Conservation (phyloP, 108 stramenopile genomes). For the Skeletonema tropicum region DNA sequence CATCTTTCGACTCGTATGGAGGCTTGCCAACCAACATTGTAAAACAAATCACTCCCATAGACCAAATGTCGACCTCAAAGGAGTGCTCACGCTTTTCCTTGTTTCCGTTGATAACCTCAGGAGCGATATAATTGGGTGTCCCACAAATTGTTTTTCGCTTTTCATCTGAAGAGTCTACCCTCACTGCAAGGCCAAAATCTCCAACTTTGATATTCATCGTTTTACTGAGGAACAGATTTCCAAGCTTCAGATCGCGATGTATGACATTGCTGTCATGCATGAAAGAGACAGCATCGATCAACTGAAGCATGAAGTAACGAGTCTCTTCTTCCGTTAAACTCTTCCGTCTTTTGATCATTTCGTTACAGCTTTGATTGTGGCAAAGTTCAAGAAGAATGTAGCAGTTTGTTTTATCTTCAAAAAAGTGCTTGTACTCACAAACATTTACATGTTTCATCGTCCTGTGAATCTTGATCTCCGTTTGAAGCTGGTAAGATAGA, state of each 20-base stretch:
- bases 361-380: constrained; percentile 95
- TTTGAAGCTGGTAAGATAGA: constrained; percentile 81
- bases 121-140: constrained; percentile 99
- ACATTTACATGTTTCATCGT: constrained; percentile 90
- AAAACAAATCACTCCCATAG: constrained; percentile 96
- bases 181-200: constrained; percentile 97
- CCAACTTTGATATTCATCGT: constrained; percentile 86
- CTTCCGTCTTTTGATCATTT: constrained; percentile 93
- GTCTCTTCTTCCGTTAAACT: constrained; percentile 90
- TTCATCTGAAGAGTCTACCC: constrained; percentile 83
- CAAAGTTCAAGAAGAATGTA: constrained; percentile 99
- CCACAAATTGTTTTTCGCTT: constrained; percentile 97
- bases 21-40: constrained; percentile 97
- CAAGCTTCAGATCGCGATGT: constrained; percentile 99
- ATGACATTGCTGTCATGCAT: constrained; percentile 93
- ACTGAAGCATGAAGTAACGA: constrained; percentile 76
- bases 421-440: constrained; percentile 97
- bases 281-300: constrained; percentile 89
- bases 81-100: constrained; percentile 90
- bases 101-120: constrained; percentile 94
- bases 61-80: constrained; percentile 98
- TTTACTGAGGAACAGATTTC: constrained; percentile 95
- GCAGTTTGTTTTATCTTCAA: constrained; percentile 95
- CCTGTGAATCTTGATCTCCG: constrained; percentile 98
- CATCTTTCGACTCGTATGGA: constrained; percentile 97